Base-by-base conservation (phyloP, 2,329 filamentous ascomycete species). In the Onygena corvina region DNA sequence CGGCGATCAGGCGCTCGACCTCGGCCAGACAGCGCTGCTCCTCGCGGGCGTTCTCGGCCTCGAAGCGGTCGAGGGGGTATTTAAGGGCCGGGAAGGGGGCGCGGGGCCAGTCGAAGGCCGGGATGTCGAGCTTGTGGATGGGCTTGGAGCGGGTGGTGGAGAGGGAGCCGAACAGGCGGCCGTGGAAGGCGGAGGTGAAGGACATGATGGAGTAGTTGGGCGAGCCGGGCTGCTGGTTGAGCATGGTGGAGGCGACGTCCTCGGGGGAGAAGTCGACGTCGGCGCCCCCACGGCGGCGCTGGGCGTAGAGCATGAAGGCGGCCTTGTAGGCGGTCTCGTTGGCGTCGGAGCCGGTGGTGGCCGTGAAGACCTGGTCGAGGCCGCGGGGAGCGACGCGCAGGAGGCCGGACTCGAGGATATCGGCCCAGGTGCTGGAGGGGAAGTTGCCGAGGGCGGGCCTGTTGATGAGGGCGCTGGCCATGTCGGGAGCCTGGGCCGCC, bases 251-350 rank as follows among this genome's bases (percentile, higher is more conserved):
- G 42, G 71, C 64, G 52, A 89, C 73, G 67, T 94, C 89, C 60
- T 85, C 79, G 47, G 80, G 69, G 29, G 83, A 85, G 72, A 94
- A 94, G 51, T 90, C 85, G 49, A 82, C 84, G 31, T 82, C 67
- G 40, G 79, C 72, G 5, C 86, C 86, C 57, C 87, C 87, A 53
- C 89, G 85, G 69, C 92, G 79, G 55, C 80, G 76, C 67, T 87
- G 84, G 45, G 85, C 81, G 62, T 83, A 82, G 76, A 83, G 93
- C 82, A 94, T 94, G 72, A 94, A 94, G 46, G 89, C 88, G 6
- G 88, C 88, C 72, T 94, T 94, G 78, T 87, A 94, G 36, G 89
- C 89, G 29, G 86, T 84, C 72, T 94, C 89, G 71, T 94, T 94
- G 68, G 88, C 88, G 61, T 94, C 88, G 16, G 86, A 93, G 53